Base-by-base conservation (phyloP, 106 monocot species). In the Dendrobium nobile region DNA sequence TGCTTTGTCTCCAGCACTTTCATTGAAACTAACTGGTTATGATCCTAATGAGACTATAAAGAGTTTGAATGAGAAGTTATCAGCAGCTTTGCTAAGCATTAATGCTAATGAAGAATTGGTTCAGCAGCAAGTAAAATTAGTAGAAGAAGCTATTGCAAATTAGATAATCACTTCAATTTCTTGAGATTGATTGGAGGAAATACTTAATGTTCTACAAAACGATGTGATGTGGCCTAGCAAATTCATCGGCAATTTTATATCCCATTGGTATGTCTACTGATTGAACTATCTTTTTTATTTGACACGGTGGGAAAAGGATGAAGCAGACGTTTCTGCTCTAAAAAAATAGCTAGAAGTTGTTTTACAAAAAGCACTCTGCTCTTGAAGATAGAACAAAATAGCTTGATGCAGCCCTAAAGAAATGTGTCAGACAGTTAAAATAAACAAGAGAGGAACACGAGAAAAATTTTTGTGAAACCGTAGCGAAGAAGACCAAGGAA, bases 131-230 rank as follows among this genome's bases (percentile, higher is more conserved):
- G 81, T 87, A 31, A 96, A 87, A 86, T 93, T 96, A 73, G 88
- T 93, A 43, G 96, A 96, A 87, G 96, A 96, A 80, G 96, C 96
- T 78, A 92, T 96, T 83, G 79, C 88, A 70, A 93, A 93, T 96
- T 41, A 84, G 67, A 43, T 61, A 19, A 40, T 78, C 47, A 75
- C 42, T 41, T 61, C 17, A 51, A 13, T 51, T 51, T 51, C 51
- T 51, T 51, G 15, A 15, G 10, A 33, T n/a, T 41, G 37, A 37
- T 41, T 73, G 73, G 73, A 73, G 5, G 18, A 31, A 40, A 37
- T 10, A 17, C 5, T 73, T 73, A 28, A 6, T 45, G 45, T 45
- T 45, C 45, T 45, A 45, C 9, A 37, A 0, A 37, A 37, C 3
- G 37, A 37, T 37, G 37, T 37, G 37, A 37, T 37, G 37, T 37